phyloP scores from a whole-genome alignment of 345 rosid species.

The Dipteronia sinensis region DNA sequence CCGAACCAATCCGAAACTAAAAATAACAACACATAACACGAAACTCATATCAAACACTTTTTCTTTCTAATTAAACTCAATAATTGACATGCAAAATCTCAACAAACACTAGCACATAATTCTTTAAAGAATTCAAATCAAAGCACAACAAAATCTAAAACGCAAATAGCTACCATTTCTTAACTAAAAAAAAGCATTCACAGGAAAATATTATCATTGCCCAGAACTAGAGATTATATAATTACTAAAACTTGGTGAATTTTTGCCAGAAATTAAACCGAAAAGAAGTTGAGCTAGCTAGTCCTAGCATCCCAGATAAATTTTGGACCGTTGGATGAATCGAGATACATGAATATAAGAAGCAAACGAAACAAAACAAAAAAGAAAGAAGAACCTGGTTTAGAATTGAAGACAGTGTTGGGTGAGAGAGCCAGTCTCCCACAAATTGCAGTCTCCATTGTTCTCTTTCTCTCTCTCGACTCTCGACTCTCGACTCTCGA shows the following conservation, averaged over 20 bases:
- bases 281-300: constrained; percentile 1
- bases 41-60: neutral
- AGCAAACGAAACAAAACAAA: neutral
- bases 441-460: constrained; percentile 69
- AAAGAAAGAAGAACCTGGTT: constrained; percentile 45
- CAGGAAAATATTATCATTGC: neutral
- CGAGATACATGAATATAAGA: constrained; percentile 2
- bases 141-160: neutral
- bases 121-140: neutral
- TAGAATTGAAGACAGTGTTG: constrained; percentile 54
- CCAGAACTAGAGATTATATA: neutral
- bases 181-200: neutral
- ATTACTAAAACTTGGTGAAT: no score
- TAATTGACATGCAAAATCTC: neutral
- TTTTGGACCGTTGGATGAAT: constrained; percentile 10
- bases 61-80: neutral
- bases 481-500: constrained; percentile 13
- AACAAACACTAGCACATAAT: neutral
- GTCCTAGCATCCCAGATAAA: neutral
- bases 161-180: neutral
- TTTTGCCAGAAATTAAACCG: neutral
- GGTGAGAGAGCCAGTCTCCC: constrained; percentile 83
- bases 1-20: neutral
- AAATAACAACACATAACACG: neutral
- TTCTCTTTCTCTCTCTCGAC: constrained; percentile 9